Evolutionary conservation across 352 stramenopile genomes (phyloP), one percentile per base, ranked within the genome.

Genomic region (Pythium aristosporum): DNA sequence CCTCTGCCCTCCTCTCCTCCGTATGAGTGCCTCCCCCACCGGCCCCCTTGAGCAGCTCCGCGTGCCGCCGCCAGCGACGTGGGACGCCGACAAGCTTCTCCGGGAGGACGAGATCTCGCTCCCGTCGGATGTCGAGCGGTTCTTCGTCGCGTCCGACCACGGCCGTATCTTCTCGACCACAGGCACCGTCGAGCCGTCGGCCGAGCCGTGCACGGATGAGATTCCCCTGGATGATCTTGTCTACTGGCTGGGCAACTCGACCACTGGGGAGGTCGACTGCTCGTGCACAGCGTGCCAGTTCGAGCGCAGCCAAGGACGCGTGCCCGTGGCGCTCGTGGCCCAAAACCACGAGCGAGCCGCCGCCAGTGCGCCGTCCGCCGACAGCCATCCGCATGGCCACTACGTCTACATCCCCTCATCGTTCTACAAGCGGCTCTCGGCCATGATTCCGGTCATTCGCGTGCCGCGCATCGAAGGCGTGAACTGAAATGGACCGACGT

Each of bases 321-420:
- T 54, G 25, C 53, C 41, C 21, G 37, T 48, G 16, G 41, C 42
- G 28, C 25, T 63, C 25, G 9, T 44, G 13, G 56, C 39, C 20
- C 54, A 34, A 9, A 15, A 41, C 21, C 54, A 23, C 5, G 50
- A 23, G 34, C 28, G 13, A 36, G 25, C 25, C 25, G 25, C 25
- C 25, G 1, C 25, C 25, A 30, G 25, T 30, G 25, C 25, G 25
- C 25, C 25, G 25, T 30, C 25, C 25, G 25, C 25, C 5, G 25
- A 57, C 50, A 30, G 32, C 41, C 55, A 51, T 20, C 25, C 25
- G 25, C 25, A 30, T 30, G 46, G 50, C 18, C 73, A 79, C 57
- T 71, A 65, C 52, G 70, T 78, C 7, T 88, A 87, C 53, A 51
- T 73, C 30, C 42, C 56, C 2, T 55, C 56, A 18, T 36, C 30